Base-by-base conservation (phyloP, 2,329 filamentous ascomycete species). In the Graphiopsis chlorocephala region DNA sequence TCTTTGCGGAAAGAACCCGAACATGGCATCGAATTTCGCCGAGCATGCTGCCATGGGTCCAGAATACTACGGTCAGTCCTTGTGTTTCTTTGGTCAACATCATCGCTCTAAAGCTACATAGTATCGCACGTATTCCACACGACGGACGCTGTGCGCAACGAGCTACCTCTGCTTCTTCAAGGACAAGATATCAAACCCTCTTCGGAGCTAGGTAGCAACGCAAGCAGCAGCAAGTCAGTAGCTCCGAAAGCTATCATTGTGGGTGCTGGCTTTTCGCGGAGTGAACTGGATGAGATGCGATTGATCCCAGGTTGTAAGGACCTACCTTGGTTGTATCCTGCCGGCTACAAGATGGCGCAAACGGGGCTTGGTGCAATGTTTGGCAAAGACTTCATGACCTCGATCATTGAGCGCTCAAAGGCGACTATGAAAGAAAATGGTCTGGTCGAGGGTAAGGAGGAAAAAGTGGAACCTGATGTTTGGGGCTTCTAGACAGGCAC, bases 91-190 rank as follows among this genome's bases (percentile, higher is more conserved):
- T 20, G 12, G 12, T 3, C 1, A 52, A 33, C 29, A 29, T 17
- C 28, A 14, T 57, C 23, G n/a, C 48, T n/a, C 58, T 52, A 53
- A 64, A 26, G 2, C 11, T 59, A n/a, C 8, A 11, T 56, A 72
- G 70, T 72, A 48, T 66, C 69, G 29, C 71, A 72, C 65, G 70
- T 72, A 17, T 69, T 66, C 59, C 68, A 71, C 53, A 58, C 65
- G 28, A 63, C 67, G 10, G 52, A 63, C 14, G 66, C 66, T 31
- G 66, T 65, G 3, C 61, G 55, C 20, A 63, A 66, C 48, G 71
- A 72, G 59, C 62, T 72, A 20, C 64, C 59, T 4, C 47, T 66
- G 33, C 69, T 72, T n/a, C 64, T 71, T 47, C 28, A 47, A 11
- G 66, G 67, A 31, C 58, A 68, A 50, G 25, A 61, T 10, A 68